phyloP scores from a whole-genome alignment of 2,329 filamentous ascomycete genomes.

The Cercospora sp. region DNA sequence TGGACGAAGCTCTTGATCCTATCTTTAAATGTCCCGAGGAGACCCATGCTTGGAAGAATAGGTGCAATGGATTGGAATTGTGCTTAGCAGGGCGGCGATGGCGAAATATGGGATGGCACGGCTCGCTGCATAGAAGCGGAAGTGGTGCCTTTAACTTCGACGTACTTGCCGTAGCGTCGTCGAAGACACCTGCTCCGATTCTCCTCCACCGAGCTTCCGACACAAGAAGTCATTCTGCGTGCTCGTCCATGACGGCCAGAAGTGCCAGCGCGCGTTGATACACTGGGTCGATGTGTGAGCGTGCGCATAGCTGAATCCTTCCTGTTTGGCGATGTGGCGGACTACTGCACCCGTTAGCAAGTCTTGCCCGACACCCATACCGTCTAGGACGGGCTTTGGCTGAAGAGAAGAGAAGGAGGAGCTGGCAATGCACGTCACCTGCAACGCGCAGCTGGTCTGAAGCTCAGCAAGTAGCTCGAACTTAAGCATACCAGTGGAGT shows the following conservation, averaged over 20 bases:
- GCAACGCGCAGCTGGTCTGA: not conserved
- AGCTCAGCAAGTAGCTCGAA: conserved; percentile 9
- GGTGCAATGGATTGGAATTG: not conserved
- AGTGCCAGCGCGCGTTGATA: not conserved
- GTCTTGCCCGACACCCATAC: not conserved
- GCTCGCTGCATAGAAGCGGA: not conserved
- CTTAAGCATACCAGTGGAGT: not conserved
- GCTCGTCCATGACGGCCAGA: not conserved
- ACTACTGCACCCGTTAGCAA: not conserved
- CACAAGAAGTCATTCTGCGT: conserved; percentile 1
- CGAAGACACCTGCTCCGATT: not conserved
- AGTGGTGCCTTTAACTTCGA: not conserved
- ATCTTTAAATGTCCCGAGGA: conserved; percentile 23
- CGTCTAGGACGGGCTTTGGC: not conserved
- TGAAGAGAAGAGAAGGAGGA: not conserved
- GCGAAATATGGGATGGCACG: not conserved
- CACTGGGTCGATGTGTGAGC: not conserved
- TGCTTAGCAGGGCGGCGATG: not conserved
- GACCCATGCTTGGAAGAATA: conserved; percentile 9
- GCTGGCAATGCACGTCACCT: conserved; percentile 6
- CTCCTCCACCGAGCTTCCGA: conserved; percentile 1
- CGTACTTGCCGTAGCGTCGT: conserved; percentile 2
- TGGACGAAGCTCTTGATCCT: conserved; percentile 28
- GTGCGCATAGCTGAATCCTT: conserved; percentile 1
- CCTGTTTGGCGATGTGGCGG: not conserved